A percentile compares a stretch with the other conserved stretches of the same genome.
These are phyloP conservation scores for Silene coronaria DNA, from an alignment of 179 eudicot species.

Conservation along the genomic window DNA sequence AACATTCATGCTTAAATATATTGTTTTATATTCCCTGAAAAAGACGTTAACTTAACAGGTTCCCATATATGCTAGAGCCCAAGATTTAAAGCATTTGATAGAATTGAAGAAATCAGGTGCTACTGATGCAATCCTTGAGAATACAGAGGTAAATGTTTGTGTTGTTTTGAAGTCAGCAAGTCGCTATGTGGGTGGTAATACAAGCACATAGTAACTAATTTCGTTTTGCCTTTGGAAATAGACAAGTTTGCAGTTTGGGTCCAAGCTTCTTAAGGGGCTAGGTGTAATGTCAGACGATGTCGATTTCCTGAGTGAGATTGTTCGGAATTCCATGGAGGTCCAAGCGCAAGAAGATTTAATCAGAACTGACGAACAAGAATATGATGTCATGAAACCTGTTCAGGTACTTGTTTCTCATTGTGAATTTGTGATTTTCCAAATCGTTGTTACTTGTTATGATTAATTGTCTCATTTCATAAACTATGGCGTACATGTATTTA, in stretches of 20 bases:
- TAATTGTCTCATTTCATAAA: neutral
- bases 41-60: slow-evolving; percentile 34
- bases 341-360: slow-evolving; percentile 62
- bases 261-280: slow-evolving; percentile 83
- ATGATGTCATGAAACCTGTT: slow-evolving; percentile 56
- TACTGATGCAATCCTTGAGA: slow-evolving; percentile 92
- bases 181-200: neutral
- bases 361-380: slow-evolving; percentile 42
- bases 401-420: slow-evolving; percentile 39
- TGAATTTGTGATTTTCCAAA: neutral
- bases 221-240: slow-evolving; percentile 29
- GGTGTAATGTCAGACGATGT: slow-evolving; percentile 97
- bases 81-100: slow-evolving; percentile 69
- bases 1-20: neutral
- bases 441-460: neutral
- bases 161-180: neutral
- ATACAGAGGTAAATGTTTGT: slow-evolving; percentile 64
- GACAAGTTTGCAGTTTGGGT: slow-evolving; percentile 97
- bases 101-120: slow-evolving; percentile 92
- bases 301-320: slow-evolving; percentile 61
- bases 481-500: too few relatives aligned
- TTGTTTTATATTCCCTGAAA: neutral
- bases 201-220: neutral
- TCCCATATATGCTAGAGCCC: slow-evolving; percentile 89
- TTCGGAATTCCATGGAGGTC: slow-evolving; percentile 80